Evolutionary conservation across 257 asterid species (phyloP).

Genomic region (Nemophila menziesii): DNA sequence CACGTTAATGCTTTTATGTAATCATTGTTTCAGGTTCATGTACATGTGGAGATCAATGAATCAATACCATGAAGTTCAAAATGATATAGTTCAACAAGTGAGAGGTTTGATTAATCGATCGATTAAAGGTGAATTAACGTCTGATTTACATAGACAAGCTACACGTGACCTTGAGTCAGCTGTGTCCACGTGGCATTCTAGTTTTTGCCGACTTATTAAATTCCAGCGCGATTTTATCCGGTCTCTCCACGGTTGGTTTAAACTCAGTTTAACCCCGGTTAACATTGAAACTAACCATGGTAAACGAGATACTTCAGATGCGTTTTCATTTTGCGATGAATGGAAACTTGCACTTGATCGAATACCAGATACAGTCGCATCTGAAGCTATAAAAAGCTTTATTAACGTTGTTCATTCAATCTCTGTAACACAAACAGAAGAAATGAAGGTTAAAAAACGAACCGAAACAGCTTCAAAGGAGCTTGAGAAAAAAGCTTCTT

Average conservation of each 20-base stretch:
- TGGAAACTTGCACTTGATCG: slow-evolving; percentile 91
- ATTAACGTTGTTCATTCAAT: slow-evolving; percentile 79
- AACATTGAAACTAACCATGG: slow-evolving; percentile 26
- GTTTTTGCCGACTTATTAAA: slow-evolving; percentile 67
- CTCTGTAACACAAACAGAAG: slow-evolving; percentile 63
- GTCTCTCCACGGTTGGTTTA: slow-evolving; percentile 88
- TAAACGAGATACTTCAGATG: slow-evolving; percentile 28
- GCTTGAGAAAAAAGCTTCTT: slow-evolving; percentile 78
- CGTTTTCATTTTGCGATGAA: slow-evolving; percentile 65
- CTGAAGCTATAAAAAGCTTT: slow-evolving; percentile 95
- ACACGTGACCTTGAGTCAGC: slow-evolving; percentile 93
- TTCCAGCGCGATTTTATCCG: slow-evolving; percentile 64
- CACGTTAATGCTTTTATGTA: slow-evolving; percentile 6
- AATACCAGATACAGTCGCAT: slow-evolving; percentile 85
- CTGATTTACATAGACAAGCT: slow-evolving; percentile 87
- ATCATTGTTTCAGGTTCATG: slow-evolving; percentile 59
- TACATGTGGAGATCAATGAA: slow-evolving; percentile 99
- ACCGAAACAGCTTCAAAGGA: slow-evolving; percentile 65
- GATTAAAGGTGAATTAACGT: slow-evolving; percentile 54
- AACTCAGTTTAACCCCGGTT: slow-evolving; percentile 62
- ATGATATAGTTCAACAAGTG: slow-evolving; percentile 87
- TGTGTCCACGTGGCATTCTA: slow-evolving; percentile 84
- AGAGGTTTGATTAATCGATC: slow-evolving; percentile 61
- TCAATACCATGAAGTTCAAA: slow-evolving; percentile 72
- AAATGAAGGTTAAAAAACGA: slow-evolving; percentile 69